Evolutionary conservation across 352 stramenopile species (phyloP), one percentile per base, ranked within the genome.

Genomic region (Elongisporangium prolatum): DNA sequence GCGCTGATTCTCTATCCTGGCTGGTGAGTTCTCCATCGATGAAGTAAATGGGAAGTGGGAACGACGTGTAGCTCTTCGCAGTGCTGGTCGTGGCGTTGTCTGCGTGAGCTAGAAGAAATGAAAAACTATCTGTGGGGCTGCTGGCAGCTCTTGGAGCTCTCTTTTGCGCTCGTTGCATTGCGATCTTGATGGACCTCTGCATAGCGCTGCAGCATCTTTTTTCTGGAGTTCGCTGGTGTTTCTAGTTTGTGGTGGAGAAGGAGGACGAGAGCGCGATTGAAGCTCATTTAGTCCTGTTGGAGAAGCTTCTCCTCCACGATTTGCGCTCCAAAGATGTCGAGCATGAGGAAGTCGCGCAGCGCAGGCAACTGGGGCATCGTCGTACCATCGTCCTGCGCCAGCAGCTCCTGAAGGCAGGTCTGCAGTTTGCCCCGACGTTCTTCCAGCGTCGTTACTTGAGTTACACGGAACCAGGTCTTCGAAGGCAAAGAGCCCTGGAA

Each of bases 381-480:
- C n/a, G 72, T 61, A 5, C 70, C 56, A 20, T 62, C 48, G 17
- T 82, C 67, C 38, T 78, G 52, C 7, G 54, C 50, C 18, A 91
- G 62, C 51, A 93, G 57, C 18, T 56, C 67, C 54, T 86, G 69
- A 44, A 93, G 55, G 18, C 72, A 78, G 13, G 40, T 48, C 51
- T 91, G 80, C 5, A 93, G 69, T 25, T 85, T 71, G 17, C 54
- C 70, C 9, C 81, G 77, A 11, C 84, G 77, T 17, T 90, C 80
- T n/a, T 89, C 81, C 4, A 93, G 63, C 22, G 68, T 75, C 16
- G 69, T 65, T 0, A 64, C 56, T 37, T 91, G 77, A 0, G 81
- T 91, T 51, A 93, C 66, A 5, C 72, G 77, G 56, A 93, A 89
- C 81, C 81, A 93, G 25, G 84, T 91, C 60, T 91, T 93, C 49